Conservation (phyloP, 371 early-diverging fungal species). For the Fennellomyces sp. region DNA sequence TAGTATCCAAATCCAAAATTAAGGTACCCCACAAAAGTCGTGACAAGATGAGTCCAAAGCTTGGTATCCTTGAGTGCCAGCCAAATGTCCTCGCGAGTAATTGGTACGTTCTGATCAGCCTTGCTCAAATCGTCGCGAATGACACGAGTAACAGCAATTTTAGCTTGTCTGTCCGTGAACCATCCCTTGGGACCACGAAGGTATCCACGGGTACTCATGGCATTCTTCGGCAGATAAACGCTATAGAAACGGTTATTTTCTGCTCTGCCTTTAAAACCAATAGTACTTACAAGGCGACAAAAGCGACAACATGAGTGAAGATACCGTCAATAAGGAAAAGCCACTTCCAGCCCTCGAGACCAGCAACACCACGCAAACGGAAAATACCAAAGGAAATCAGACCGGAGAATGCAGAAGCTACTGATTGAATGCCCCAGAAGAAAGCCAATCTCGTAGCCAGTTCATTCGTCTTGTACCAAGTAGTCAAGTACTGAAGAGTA, state of each 20-base stretch:
- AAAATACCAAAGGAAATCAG: slow-evolving; percentile 62
- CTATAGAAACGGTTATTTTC: too few relatives aligned
- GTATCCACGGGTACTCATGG: slow-evolving; percentile 34
- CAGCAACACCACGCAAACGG: slow-evolving; percentile 51
- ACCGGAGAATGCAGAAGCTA: slow-evolving; percentile 64
- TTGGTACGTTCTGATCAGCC: slow-evolving; percentile 30
- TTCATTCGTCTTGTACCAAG: slow-evolving; percentile 62
- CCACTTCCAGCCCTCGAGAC: slow-evolving; percentile 64
- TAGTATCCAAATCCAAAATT: background rate
- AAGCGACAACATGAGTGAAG: slow-evolving; percentile 48
- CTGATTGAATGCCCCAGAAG: slow-evolving; percentile 64
- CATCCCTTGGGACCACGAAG: slow-evolving; percentile 31
- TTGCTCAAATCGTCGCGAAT: slow-evolving; percentile 58
- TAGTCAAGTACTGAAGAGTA: slow-evolving; percentile 56
- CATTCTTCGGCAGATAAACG: slow-evolving; percentile 50
- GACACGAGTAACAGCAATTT: slow-evolving; percentile 57
- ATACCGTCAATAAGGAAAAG: slow-evolving; percentile 57
- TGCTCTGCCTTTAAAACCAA: too few relatives aligned
- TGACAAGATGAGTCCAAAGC: slow-evolving; percentile 44
- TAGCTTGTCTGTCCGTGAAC: slow-evolving; percentile 22
- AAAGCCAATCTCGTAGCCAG: slow-evolving; percentile 58
- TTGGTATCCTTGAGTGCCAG: slow-evolving; percentile 30
- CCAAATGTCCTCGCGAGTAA: slow-evolving; percentile 15
- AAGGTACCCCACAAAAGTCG: slow-evolving; percentile 21
- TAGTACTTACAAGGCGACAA: slow-evolving; percentile 49